Base-by-base conservation (phyloP, 768 basidiomycete species). In the Suillus clintonianus region DNA sequence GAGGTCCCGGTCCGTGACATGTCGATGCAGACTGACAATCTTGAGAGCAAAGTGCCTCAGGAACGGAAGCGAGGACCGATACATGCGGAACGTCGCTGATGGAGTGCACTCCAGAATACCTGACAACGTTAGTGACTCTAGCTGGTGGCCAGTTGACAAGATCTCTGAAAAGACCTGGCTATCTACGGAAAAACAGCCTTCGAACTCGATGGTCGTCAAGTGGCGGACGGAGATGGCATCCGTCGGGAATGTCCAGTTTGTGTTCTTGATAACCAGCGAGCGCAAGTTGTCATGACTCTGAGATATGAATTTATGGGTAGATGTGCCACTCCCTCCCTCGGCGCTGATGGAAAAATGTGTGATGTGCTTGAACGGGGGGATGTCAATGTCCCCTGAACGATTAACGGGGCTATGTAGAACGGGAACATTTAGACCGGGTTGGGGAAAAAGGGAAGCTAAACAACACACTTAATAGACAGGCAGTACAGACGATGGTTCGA, bases 21-120 rank as follows among this genome's bases (percentile, higher is more conserved):
- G 76, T 57, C 82, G 78, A 14, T 78, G 76, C 3, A 85, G 69
- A 3, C 71, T 72, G n/a, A 76, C 71, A 19, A 86, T 80, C 14
- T 78, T 78, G 67, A 92, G 82, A 2, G 84, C 79, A 69, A 92
- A 90, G 71, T 89, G 83, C 3, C 83, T 82, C 6, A 92, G 81
- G 78, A 89, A 86, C 11, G 88, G 89, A 2, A 90, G 80, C 2
- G 78, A 76, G 3, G 78, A 69, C 22, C 66, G 67, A 64, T 77
- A 62, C 59, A 76, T 67, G 24, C 85, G 79, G 74, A 90, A 89
- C 63, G 82, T 75, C 0, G 80, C 76, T 7, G 86, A 85, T 0
- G 80, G 77, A 0, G 77, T 66, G 64, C 85, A 85, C 62, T 87
- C 85, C 8, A 90, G 77, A 27, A 80, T 74, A 66, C 85, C 85